Base-by-base conservation (phyloP, 306 rosid species). In the Spatholobus suberectus region DNA sequence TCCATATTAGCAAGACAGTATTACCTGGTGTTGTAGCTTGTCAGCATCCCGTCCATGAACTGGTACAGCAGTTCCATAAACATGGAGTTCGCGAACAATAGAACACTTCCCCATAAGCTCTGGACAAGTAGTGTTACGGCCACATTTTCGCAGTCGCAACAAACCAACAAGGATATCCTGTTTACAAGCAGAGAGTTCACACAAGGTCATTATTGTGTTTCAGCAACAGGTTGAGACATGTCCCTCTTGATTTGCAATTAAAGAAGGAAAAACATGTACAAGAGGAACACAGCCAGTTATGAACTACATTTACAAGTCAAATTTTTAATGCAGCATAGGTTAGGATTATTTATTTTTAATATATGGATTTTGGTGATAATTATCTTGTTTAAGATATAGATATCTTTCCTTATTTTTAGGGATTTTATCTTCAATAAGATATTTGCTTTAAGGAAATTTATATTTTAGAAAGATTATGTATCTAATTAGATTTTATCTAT, bases 31-130 rank as follows among this genome's bases (percentile, higher is more conserved):
- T 78, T 96, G 99, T 73, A 93, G 89, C 89, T 96, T 96, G 73
- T 90, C 99, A 20, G 98, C 90, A 86, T 94, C 97, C 73, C 98
- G 84, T 29, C 98, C 99, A 75, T 96, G 98, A 87, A 94, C 99
- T 27, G 99, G 99, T 57, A 96, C 99, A 18, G 99, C 99, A 76
- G 98, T 96, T 65, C 99, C 99, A 79, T 96, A 96, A 77, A 96
- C 98, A 38, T 96, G 99, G 75, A 96, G 98, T 78, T 96, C 99
- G 6, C 99, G 99, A 74, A 94, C 92, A 81, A 92, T 90, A 65
- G 99, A 96, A 59, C 98, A 94, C 84, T 82, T 96, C 44, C 96
- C 99, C 83, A 89, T 63, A 46, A 92, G 95, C 87, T 94, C 97
- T 35, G 98, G 95, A 87, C 97, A 94, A 10, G 97, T 83, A 67